Evolutionary conservation across 345 rosid genomes (phyloP).

Genomic region (Odontarrhena argentea): DNA sequence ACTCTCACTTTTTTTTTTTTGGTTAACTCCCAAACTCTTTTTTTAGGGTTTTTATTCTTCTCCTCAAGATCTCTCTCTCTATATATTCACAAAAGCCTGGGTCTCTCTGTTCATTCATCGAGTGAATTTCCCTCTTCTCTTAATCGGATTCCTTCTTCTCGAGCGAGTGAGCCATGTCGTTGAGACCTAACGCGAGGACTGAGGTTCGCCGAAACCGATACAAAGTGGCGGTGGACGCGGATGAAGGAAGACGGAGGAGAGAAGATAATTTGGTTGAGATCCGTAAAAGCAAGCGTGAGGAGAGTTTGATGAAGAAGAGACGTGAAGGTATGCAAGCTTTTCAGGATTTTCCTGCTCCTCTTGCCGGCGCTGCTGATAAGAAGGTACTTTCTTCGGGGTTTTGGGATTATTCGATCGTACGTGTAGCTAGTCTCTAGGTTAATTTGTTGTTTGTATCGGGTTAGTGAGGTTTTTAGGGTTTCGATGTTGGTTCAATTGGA

Average conservation of each 20-base stretch:
- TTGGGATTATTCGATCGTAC: background rate
- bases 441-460: background rate
- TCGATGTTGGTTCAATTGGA: background rate
- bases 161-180: constrained; percentile 53
- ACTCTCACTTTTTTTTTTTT: background rate
- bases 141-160: background rate
- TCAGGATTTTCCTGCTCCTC: constrained; percentile 46
- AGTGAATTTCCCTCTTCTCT: background rate
- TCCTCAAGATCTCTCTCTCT: constrained; percentile 13
- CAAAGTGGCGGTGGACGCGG: constrained; percentile 90
- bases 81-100: background rate
- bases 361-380: constrained; percentile 53
- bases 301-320: constrained; percentile 88
- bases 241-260: constrained; percentile 85
- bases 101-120: constrained; percentile 18
- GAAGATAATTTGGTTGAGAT: constrained; percentile 98
- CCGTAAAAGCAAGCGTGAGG: constrained; percentile 88
- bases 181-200: constrained; percentile 69
- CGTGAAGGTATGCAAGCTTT: constrained; percentile 77
- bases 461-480: constrained; percentile 26
- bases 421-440: background rate
- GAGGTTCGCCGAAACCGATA: constrained; percentile 79
- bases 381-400: constrained; percentile 45
- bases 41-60: constrained; percentile 17
- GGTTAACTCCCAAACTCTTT: constrained; percentile 6